Percentiles rank a stretch among this genome's conserved stretches.
Evolutionary conservation across 768 basidiomycete genomes (phyloP).

Genomic region (Russula sp.): DNA sequence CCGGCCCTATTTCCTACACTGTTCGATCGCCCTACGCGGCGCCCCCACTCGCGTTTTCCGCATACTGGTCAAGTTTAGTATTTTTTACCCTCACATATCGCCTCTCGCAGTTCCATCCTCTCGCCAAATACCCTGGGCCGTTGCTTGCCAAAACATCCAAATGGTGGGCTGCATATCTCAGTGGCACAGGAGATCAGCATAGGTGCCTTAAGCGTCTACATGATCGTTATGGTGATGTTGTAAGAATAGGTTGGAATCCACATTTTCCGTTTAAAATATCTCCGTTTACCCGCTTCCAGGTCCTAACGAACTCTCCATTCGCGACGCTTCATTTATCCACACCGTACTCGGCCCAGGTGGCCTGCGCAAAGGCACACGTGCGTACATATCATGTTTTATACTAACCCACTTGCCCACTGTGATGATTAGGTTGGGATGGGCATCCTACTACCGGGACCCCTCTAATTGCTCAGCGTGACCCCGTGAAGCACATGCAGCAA

Average conservation of each 20-base stretch:
- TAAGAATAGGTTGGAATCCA: slow-evolving; percentile 38
- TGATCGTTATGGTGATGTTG: slow-evolving; percentile 38
- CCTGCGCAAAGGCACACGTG: slow-evolving; percentile 27
- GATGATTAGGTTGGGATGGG: slow-evolving; percentile 22
- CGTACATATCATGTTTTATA: neutral
- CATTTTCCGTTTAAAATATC: neutral
- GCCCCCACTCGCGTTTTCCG: slow-evolving; percentile 9
- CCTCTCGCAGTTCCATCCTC: slow-evolving; percentile 52
- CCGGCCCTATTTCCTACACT: neutral
- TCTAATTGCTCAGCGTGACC: slow-evolving; percentile 40
- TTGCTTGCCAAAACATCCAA: slow-evolving; percentile 44
- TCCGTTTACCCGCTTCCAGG: neutral
- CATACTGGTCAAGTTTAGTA: slow-evolving; percentile 1
- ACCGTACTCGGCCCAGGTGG: slow-evolving; percentile 22
- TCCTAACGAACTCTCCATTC: slow-evolving; percentile 19
- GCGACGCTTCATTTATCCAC: slow-evolving; percentile 15
- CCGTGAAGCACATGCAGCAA: slow-evolving; percentile 41
- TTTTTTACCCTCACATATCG: slow-evolving; percentile 40
- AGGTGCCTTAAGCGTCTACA: slow-evolving; percentile 35
- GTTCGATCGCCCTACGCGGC: neutral
- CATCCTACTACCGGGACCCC: neutral
- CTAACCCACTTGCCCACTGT: neutral
- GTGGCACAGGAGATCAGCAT: slow-evolving; percentile 40
- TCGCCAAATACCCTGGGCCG: slow-evolving; percentile 52
- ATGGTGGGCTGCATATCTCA: slow-evolving; percentile 40